Evolutionary conservation across 2,329 filamentous ascomycete species (phyloP).

Genomic region (Cercospora citrullina): DNA sequence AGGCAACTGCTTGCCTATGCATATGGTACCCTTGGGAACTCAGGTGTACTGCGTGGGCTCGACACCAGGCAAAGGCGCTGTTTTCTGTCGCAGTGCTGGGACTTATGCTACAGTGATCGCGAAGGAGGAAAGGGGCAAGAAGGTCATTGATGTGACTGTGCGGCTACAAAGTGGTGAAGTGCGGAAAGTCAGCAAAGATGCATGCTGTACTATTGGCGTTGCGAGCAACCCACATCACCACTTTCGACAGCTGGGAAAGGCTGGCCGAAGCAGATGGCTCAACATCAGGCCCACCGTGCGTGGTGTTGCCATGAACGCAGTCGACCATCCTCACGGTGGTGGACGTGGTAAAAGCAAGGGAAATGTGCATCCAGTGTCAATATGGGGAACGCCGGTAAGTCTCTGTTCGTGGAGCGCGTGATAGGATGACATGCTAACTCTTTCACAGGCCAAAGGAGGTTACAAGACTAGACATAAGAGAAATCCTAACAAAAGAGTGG

Average conservation of each 20-base stretch:
- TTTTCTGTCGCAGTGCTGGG: slow-evolving; percentile 92
- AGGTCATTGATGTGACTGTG: slow-evolving; percentile 77
- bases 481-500: slow-evolving; percentile 90
- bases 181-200: slow-evolving; percentile 83
- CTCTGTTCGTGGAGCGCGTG: neutral
- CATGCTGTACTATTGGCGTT: slow-evolving; percentile 90
- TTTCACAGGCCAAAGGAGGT: slow-evolving; percentile 66
- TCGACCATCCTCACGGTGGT: slow-evolving; percentile 97
- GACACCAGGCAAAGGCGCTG: slow-evolving; percentile 68
- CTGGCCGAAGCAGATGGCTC: slow-evolving; percentile 87
- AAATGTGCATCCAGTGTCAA: slow-evolving; percentile 90
- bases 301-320: slow-evolving; percentile 98
- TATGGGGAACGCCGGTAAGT: slow-evolving; percentile 91
- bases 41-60: slow-evolving; percentile 87
- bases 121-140: slow-evolving; percentile 75
- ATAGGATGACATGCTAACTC: slow-evolving; percentile 23
- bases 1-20: slow-evolving; percentile 91
- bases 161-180: slow-evolving; percentile 91
- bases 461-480: slow-evolving; percentile 89
- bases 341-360: slow-evolving; percentile 99
- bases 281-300: slow-evolving; percentile 93
- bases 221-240: slow-evolving; percentile 92
- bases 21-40: slow-evolving; percentile 95
- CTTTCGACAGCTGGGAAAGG: slow-evolving; percentile 89
- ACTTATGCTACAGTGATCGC: slow-evolving; percentile 86